Evolutionary conservation across 2,329 filamentous ascomycete genomes (phyloP).

Genomic region (Davidsoniella eucalypti): DNA sequence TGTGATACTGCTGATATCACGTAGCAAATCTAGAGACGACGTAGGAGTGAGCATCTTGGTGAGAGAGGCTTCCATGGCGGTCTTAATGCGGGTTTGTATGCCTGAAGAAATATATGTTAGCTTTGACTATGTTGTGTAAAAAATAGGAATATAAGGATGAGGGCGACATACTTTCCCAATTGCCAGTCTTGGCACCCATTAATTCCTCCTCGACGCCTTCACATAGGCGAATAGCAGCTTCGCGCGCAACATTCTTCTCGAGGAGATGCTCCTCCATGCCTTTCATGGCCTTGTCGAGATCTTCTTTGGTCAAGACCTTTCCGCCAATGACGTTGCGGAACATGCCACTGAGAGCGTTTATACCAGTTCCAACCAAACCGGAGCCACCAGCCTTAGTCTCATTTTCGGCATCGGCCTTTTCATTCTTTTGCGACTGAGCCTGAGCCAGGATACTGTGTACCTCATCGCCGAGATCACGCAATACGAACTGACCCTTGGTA

Average conservation of each 20-base stretch:
- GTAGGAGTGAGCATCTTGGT: conserved; percentile 93
- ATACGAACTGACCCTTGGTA: conserved; percentile 76
- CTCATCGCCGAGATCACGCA: conserved; percentile 87
- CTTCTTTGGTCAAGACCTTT: conserved; percentile 75
- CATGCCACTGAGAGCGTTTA: conserved; percentile 70
- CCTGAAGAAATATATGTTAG: conserved; percentile 21
- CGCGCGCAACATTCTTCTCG: conserved; percentile 88
- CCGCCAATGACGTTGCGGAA: conserved; percentile 93
- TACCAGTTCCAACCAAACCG: conserved; percentile 60
- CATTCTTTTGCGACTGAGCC: conserved; percentile 43
- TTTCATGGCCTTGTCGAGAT: conserved; percentile 83
- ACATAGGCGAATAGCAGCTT: conserved; percentile 81
- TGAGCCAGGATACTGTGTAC: conserved; percentile 76
- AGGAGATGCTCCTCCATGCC: conserved; percentile 91
- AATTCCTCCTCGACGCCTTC: conserved; percentile 83
- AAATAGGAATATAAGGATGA: neutral
- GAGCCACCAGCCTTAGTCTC: conserved; percentile 28
- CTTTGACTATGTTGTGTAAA: neutral
- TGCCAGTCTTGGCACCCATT: conserved; percentile 77
- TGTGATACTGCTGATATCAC: conserved; percentile 72
- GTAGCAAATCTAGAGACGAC: conserved; percentile 81
- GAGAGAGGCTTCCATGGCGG: conserved; percentile 80
- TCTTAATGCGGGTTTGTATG: conserved; percentile 66
- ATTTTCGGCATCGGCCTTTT: conserved; percentile 27
- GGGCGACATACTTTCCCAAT: conserved; percentile 51